These are phyloP conservation scores for Erythrobasidium hasegawianum DNA, from an alignment of 1,284 basidiomycete species.

Conservation along the genomic window DNA sequence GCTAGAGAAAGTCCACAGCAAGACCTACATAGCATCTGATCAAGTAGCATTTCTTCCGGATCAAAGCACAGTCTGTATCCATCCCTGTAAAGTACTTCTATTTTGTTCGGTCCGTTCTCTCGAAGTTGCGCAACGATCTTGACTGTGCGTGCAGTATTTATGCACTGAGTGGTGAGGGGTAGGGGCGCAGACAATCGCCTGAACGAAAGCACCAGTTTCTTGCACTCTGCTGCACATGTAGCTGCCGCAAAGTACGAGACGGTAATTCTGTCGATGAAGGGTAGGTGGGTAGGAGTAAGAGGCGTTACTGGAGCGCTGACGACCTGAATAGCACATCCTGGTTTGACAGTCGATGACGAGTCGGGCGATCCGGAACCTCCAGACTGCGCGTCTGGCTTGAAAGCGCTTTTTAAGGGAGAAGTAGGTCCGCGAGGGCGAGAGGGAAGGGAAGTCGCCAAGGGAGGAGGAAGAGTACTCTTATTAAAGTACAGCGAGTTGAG, in stretches of 20 bases:
- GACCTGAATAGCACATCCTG: not conserved
- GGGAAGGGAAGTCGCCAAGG: not conserved
- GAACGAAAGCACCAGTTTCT: slow-evolving; percentile 11
- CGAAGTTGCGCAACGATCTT: slow-evolving; percentile 10
- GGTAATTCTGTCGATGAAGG: slow-evolving; percentile 20
- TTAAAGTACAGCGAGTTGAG: not conserved
- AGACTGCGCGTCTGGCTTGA: too few relatives aligned
- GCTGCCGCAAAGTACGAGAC: slow-evolving; percentile 16
- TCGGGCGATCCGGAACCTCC: too few relatives aligned
- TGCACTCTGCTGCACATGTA: slow-evolving; percentile 17
- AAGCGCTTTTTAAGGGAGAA: not conserved
- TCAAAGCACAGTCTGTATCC: slow-evolving; percentile 12
- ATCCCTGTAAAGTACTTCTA: slow-evolving; percentile 20
- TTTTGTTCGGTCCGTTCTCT: slow-evolving; percentile 9
- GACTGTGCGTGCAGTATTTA: not conserved
- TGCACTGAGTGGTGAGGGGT: not conserved
- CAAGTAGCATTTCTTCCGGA: slow-evolving; percentile 2
- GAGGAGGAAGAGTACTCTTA: not conserved
- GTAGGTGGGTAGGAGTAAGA: slow-evolving; percentile 10
- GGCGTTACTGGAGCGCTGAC: slow-evolving; percentile 6
- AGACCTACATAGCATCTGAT: slow-evolving; percentile 14
- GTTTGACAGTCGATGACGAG: not conserved
- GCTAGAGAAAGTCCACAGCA: not conserved
- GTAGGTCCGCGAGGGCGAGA: not conserved
- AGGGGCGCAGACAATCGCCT: not conserved